These are phyloP conservation scores for Ramaria sp. DNA, from an alignment of 768 basidiomycete species.

Conservation along the genomic window DNA sequence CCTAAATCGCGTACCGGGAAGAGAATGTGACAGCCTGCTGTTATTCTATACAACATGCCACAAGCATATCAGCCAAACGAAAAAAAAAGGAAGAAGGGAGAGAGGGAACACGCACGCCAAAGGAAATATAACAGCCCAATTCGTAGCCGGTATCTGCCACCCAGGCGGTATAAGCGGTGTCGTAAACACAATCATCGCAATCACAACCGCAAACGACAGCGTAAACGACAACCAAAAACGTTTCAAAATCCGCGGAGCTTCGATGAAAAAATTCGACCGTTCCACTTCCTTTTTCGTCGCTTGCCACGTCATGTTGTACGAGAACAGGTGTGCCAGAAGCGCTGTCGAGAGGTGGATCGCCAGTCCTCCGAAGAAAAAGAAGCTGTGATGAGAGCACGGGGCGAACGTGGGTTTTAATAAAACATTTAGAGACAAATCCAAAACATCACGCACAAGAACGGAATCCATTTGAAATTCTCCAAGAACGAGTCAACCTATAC, in stretches of 20 bases:
- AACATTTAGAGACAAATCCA: too few relatives aligned
- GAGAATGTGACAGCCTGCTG: constrained; percentile 53
- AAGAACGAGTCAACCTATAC: constrained; percentile 28
- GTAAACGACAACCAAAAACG: constrained; percentile 63
- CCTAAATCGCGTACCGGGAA: constrained; percentile 47
- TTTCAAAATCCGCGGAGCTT: constrained; percentile 73
- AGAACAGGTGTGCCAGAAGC: constrained; percentile 43
- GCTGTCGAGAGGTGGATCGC: constrained; percentile 42
- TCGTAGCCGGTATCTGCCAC: constrained; percentile 50
- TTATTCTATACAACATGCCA: constrained; percentile 30
- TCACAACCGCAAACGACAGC: constrained; percentile 39
- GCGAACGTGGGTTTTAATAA: too few relatives aligned
- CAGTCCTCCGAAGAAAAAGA: constrained; percentile 50
- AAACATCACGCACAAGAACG: constrained; percentile 55
- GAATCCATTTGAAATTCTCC: constrained; percentile 56
- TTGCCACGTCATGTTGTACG: constrained; percentile 61
- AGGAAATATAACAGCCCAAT: constrained; percentile 74
- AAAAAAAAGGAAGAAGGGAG: constrained; percentile 1
- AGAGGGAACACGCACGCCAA: constrained; percentile 40
- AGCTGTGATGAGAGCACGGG: constrained; percentile 25
- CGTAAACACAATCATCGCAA: constrained; percentile 46
- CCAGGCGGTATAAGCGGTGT: constrained; percentile 44
- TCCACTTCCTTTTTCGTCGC: constrained; percentile 82
- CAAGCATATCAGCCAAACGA: not conserved
- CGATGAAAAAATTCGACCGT: constrained; percentile 82